A percentile compares a stretch with the other conserved stretches of the same genome.
phyloP scores from a whole-genome alignment of 129 eudicot genomes.

The Saposhnikovia divaricata region DNA sequence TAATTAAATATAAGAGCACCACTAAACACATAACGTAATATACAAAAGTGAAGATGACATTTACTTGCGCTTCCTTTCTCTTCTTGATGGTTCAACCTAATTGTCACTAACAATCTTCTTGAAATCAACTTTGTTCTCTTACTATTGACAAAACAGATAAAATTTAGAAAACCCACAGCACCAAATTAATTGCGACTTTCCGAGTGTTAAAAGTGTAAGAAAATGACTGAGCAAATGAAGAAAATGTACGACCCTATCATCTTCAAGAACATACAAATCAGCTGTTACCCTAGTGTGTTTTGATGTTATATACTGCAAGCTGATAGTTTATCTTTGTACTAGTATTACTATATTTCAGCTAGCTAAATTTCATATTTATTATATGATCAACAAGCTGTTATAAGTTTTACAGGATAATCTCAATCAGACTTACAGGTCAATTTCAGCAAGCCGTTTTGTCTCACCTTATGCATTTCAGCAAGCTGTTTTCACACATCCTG shows the following conservation, averaged over 20 bases:
- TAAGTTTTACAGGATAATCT: too few species aligned
- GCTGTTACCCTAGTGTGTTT: too few species aligned
- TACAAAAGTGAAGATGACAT: not conserved
- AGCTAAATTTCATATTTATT: too few species aligned
- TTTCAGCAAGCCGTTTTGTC: too few species aligned
- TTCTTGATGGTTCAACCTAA: constrained; percentile 92
- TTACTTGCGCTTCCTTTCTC: constrained; percentile 99
- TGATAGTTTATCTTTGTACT: too few species aligned
- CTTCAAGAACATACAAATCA: constrained; percentile 94
- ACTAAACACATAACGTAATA: not conserved
- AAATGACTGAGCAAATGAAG: not conserved
- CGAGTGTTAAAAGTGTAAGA: not conserved
- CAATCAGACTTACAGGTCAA: too few species aligned
- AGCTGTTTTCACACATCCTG: too few species aligned
- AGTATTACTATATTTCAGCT: too few species aligned
- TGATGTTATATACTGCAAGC: too few species aligned
- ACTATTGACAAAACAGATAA: constrained; percentile 27
- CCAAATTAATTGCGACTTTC: not conserved
- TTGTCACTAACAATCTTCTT: constrained; percentile 93
- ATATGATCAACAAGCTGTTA: too few species aligned
- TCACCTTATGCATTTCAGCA: too few species aligned
- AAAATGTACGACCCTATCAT: constrained; percentile 46
- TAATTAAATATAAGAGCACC: not conserved
- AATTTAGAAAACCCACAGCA: not conserved
- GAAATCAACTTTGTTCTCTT: constrained; percentile 80